phyloP scores from a whole-genome alignment of 1,139 yeast species.

The Kodamaea ohmeri region DNA sequence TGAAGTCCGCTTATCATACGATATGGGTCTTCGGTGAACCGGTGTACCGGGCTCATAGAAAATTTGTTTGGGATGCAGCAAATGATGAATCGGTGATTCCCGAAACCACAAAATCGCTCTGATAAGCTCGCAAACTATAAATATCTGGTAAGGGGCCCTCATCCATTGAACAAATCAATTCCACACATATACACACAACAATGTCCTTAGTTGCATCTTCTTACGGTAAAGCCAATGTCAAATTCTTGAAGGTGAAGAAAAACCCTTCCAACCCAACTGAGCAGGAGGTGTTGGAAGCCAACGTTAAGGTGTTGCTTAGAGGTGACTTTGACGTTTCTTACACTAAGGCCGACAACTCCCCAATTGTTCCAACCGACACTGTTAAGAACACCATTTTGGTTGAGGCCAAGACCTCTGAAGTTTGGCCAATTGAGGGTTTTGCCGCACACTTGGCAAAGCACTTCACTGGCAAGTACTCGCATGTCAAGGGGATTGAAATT shows the following conservation, averaged over 20 bases:
- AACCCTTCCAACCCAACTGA: conserved; percentile 64
- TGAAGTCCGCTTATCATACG: neutral
- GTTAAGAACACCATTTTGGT: conserved; percentile 84
- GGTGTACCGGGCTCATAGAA: conserved; percentile 2
- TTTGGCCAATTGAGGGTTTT: conserved; percentile 87
- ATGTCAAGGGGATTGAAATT: conserved; percentile 70
- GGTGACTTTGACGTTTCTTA: conserved; percentile 75
- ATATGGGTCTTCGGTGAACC: no score
- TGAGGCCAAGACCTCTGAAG: conserved; percentile 76
- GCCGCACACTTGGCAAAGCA: conserved; percentile 84
- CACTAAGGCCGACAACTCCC: conserved; percentile 81
- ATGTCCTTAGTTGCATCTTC: conserved; percentile 40
- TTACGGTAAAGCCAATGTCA: conserved; percentile 90
- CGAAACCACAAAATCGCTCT: conserved; percentile 1
- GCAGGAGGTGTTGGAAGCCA: conserved; percentile 83
- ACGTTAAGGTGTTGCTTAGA: conserved; percentile 68
- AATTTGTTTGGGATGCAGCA: neutral
- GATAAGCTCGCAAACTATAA: conserved; percentile 1
- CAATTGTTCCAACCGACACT: conserved; percentile 93
- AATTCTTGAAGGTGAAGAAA: conserved; percentile 81
- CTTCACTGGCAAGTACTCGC: conserved; percentile 70
- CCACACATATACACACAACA: neutral
- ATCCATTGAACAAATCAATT: neutral
- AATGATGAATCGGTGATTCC: conserved; percentile 1
- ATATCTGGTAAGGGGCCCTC: neutral